Evolutionary conservation across 805 yeast species (phyloP).

Genomic region (Yamadazyma olivae): DNA sequence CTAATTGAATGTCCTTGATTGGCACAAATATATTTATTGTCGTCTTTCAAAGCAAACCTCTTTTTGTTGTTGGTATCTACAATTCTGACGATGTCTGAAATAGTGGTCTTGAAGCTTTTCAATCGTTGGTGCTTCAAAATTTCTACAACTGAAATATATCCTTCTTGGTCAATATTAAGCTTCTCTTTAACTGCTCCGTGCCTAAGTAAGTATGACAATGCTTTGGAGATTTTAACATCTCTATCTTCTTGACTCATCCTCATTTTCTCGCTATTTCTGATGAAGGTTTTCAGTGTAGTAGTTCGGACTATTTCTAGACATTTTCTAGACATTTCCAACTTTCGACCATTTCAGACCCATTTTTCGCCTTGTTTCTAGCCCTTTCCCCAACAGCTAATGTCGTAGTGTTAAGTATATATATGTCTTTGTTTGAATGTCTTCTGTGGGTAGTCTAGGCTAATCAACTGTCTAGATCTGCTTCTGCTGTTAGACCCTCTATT

Average conservation of each 20-base stretch:
- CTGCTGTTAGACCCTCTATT: no score
- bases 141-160: conserved; percentile 57
- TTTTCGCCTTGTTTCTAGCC: no score
- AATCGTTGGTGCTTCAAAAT: conserved; percentile 57
- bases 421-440: no score
- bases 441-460: no score
- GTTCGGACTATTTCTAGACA: no score
- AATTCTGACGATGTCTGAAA: conserved; percentile 55
- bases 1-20: conserved; percentile 85
- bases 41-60: conserved; percentile 53
- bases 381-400: no score
- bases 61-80: conserved; percentile 69
- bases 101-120: conserved; percentile 52
- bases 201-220: conserved; percentile 74
- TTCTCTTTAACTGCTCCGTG: conserved; percentile 78
- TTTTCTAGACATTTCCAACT: no score
- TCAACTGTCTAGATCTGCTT: no score
- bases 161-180: conserved; percentile 60
- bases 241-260: conserved; percentile 25
- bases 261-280: neutral
- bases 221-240: conserved; percentile 62
- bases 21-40: conserved; percentile 60
- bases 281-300: no score
- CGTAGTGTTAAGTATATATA: no score
- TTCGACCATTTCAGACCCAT: neutral